Conservation (phyloP, 306 rosid species). For the Nissolia schottii region DNA sequence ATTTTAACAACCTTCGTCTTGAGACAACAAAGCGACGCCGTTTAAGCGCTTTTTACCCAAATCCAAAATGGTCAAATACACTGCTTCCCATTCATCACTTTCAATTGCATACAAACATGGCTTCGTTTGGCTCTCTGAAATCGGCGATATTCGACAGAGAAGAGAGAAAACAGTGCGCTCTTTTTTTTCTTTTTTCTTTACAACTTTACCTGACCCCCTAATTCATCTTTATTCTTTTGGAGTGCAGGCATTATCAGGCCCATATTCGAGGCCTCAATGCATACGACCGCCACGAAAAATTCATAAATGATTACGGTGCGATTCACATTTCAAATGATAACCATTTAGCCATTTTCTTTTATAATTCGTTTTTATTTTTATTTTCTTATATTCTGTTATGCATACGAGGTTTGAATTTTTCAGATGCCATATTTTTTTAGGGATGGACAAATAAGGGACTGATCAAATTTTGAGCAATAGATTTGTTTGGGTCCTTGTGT, state of each 20-base stretch:
- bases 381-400: not conserved
- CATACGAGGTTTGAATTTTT: too few species aligned
- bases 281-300: conserved; percentile 44
- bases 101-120: too few species aligned
- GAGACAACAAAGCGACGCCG: too few species aligned
- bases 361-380: not conserved
- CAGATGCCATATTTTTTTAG: not conserved
- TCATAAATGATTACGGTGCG: conserved; percentile 68
- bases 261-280: conserved; percentile 54
- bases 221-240: not conserved
- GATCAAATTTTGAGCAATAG: conserved; percentile 48
- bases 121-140: conserved; percentile 42
- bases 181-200: not conserved
- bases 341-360: not conserved
- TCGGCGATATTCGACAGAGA: conserved; percentile 40
- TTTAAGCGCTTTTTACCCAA: too few species aligned
- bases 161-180: conserved; percentile 45
- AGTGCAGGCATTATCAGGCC: conserved; percentile 42
- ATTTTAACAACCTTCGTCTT: too few species aligned
- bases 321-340: not conserved
- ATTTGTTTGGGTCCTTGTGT: conserved; percentile 59
- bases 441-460: conserved; percentile 49
- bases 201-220: not conserved
- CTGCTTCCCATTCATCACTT: too few species aligned
- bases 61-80: too few species aligned